A percentile compares a stretch with the other conserved stretches of the same genome.
Conservation (phyloP, 2,329 filamentous ascomycete genomes). For the Myriangium duriaei region DNA sequence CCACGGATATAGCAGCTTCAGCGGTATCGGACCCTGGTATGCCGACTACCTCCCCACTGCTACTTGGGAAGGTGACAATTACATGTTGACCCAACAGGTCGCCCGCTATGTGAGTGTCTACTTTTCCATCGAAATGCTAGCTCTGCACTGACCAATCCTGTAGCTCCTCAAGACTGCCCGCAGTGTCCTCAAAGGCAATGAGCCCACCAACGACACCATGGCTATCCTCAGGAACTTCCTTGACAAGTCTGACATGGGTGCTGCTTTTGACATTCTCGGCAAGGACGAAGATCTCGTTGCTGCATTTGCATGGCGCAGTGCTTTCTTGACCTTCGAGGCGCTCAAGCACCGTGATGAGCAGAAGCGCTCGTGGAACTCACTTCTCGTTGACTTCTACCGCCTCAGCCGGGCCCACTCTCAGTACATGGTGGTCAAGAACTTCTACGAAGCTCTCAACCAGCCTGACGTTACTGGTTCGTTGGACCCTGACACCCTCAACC, state of each 20-base stretch:
- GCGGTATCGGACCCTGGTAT: constrained; percentile 64
- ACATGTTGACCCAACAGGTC: constrained; percentile 72
- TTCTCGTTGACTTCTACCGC: constrained; percentile 67
- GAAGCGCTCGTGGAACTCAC: constrained; percentile 65
- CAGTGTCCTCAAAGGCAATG: constrained; percentile 52
- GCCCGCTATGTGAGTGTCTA: constrained; percentile 47
- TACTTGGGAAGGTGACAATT: constrained; percentile 71
- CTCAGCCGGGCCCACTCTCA: constrained; percentile 64
- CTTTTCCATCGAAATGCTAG: background rate
- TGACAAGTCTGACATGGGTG: constrained; percentile 53
- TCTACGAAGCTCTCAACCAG: constrained; percentile 55
- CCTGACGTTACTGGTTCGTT: constrained; percentile 39
- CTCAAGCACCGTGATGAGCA: constrained; percentile 61
- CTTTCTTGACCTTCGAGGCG: constrained; percentile 63
- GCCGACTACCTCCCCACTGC: constrained; percentile 60
- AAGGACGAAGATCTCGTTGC: constrained; percentile 57
- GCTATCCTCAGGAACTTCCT: constrained; percentile 54
- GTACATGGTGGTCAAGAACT: constrained; percentile 68
- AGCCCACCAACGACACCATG: constrained; percentile 55
- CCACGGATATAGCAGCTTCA: constrained; percentile 63
- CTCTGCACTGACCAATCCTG: constrained; percentile 8
- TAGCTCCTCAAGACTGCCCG: constrained; percentile 62
- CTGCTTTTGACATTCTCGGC: constrained; percentile 62
- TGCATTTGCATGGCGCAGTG: constrained; percentile 63
- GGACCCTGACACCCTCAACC: constrained; percentile 42